Evolutionary conservation across 2,329 filamentous ascomycete species (phyloP).

Genomic region (Penicillium sp.): DNA sequence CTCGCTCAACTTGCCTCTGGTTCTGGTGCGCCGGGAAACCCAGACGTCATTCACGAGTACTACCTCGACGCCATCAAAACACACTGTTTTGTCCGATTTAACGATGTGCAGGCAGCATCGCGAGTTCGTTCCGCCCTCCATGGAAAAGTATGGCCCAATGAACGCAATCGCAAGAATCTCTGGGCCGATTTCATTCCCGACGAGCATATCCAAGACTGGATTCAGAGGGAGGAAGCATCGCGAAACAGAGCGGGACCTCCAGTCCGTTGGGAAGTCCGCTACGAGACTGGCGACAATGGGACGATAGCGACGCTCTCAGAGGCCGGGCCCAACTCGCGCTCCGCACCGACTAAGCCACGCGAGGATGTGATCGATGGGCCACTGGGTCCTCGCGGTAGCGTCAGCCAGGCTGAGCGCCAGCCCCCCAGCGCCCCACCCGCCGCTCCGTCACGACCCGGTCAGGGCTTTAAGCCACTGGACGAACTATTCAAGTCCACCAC

Average conservation of each 20-base stretch:
- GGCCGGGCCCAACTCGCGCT: conserved; percentile 33
- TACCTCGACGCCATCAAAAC: conserved; percentile 85
- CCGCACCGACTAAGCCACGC: conserved; percentile 30
- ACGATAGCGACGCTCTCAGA: conserved; percentile 63
- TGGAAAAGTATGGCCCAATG: conserved; percentile 80
- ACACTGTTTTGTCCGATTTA: conserved; percentile 81
- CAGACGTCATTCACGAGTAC: conserved; percentile 67
- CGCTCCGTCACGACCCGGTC: conserved; percentile 32
- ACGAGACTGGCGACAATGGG: conserved; percentile 62
- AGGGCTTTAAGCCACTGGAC: conserved; percentile 62
- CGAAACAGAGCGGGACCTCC: conserved; percentile 45
- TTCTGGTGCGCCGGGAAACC: conserved; percentile 54
- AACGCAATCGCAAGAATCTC: conserved; percentile 79
- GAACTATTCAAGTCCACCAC: conserved; percentile 64
- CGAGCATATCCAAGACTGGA: conserved; percentile 73
- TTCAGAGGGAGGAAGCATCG: conserved; percentile 66
- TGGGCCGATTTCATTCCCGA: conserved; percentile 90
- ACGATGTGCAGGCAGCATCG: conserved; percentile 70
- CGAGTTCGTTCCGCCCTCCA: conserved; percentile 78
- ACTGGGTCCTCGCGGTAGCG: conserved; percentile 30
- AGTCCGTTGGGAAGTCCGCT: conserved; percentile 74
- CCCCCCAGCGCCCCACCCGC: conserved; percentile 28
- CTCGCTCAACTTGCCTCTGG: conserved; percentile 70
- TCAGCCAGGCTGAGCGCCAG: conserved; percentile 26
- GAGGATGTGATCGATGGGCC: conserved; percentile 34